Percentiles rank a stretch among this genome's conserved stretches.
phyloP scores from a whole-genome alignment of 1,284 basidiomycete species.

The Peniophora sp. region DNA sequence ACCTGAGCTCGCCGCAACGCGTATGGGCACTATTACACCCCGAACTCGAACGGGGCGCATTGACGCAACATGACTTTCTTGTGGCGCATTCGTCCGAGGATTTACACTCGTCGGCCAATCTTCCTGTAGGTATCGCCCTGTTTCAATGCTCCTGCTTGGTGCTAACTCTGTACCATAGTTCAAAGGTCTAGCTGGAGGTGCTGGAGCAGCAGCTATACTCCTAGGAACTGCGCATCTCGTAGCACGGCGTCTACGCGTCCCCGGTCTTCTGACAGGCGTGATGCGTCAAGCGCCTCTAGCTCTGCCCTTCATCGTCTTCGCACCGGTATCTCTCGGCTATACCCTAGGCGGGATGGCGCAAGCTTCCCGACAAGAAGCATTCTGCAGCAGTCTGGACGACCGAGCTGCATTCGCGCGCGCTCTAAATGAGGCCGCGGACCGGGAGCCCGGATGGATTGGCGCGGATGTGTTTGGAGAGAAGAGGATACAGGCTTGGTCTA shows the following conservation, averaged over 20 bases:
- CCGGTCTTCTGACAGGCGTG: not conserved
- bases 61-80: not conserved
- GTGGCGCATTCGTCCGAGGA: not conserved
- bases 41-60: not conserved
- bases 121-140: not conserved
- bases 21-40: not conserved
- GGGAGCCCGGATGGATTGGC: not conserved
- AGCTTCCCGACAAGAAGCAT: not conserved
- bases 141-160: not conserved
- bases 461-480: not conserved
- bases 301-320: not conserved
- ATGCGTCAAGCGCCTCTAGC: not conserved
- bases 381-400: not conserved
- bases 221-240: not conserved
- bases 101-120: not conserved
- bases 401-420: not conserved
- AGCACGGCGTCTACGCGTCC: not conserved
- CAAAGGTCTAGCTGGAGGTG: not conserved
- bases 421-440: not conserved
- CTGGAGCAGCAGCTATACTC: not conserved
- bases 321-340: not conserved
- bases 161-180: not conserved
- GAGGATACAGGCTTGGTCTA: not conserved
- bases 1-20: not conserved
- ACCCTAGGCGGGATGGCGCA: not conserved